A percentile compares a stretch with the other conserved stretches of the same genome.
Conservation (phyloP, 306 rosid species). For the Vachellia collinsii region DNA sequence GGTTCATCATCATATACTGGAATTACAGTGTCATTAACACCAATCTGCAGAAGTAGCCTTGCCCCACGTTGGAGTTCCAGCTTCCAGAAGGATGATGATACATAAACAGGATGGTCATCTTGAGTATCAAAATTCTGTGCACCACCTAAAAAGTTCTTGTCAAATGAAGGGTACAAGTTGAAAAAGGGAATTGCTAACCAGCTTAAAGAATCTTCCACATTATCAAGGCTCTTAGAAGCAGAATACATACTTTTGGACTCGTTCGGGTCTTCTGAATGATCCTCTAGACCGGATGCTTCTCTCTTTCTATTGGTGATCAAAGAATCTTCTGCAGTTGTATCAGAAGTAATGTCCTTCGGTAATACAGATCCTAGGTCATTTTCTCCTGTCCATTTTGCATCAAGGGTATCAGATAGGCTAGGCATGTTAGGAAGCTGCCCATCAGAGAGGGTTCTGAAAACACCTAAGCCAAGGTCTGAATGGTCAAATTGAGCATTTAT, state of each 20-base stretch:
- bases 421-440: constrained; percentile 62
- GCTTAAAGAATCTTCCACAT: constrained; percentile 64
- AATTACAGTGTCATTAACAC: constrained; percentile 74
- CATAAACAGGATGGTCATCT: constrained; percentile 62
- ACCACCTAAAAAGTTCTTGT: constrained; percentile 60
- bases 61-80: constrained; percentile 79
- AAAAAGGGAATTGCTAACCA: constrained; percentile 77
- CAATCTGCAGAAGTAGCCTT: constrained; percentile 75
- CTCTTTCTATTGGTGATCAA: constrained; percentile 33
- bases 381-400: constrained; percentile 87
- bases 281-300: constrained; percentile 44
- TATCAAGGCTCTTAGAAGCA: constrained; percentile 55
- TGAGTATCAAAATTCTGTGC: constrained; percentile 63
- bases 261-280: constrained; percentile 59
- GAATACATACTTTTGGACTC: constrained; percentile 42
- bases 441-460: constrained; percentile 67
- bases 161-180: constrained; percentile 64
- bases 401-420: constrained; percentile 84
- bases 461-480: constrained; percentile 45
- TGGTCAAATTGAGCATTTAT: constrained; percentile 39
- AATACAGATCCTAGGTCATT: constrained; percentile 48
- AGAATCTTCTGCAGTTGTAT: constrained; percentile 49
- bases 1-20: constrained; percentile 96
- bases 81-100: constrained; percentile 64
- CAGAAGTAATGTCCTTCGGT: constrained; percentile 51